Percentiles rank a stretch among this genome's conserved stretches.
phyloP scores from a whole-genome alignment of 2,329 filamentous ascomycete genomes.

The Trichothecium sympodiale region DNA sequence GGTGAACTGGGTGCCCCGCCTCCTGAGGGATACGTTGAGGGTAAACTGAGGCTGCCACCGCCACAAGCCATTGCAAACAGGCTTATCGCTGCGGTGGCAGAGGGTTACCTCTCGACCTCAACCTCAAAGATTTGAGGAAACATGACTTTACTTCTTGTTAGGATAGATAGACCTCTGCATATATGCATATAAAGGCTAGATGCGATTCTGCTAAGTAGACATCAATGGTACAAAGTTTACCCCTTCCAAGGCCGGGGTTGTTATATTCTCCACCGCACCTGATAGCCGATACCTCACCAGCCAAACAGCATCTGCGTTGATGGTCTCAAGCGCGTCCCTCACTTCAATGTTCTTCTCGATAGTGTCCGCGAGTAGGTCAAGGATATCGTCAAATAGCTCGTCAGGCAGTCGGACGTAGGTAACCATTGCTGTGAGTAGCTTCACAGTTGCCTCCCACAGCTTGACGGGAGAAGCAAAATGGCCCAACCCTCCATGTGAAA shows the following conservation, averaged over 20 bases:
- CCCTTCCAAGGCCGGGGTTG: conserved; percentile 31
- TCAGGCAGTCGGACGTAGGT: conserved; percentile 54
- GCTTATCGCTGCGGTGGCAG: conserved; percentile 67
- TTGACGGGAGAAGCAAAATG: conserved; percentile 50
- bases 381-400: conserved; percentile 58
- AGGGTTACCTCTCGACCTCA: conserved; percentile 52
- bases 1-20: conserved; percentile 55
- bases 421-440: conserved; percentile 49
- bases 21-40: conserved; percentile 60
- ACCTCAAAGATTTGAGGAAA: conserved; percentile 36
- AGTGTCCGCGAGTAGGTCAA: conserved; percentile 47
- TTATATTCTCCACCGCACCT: conserved; percentile 18
- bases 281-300: conserved; percentile 43
- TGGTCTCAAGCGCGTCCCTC: conserved; percentile 44
- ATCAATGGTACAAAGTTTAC: conserved; percentile 19
- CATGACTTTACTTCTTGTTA: too few relatives aligned
- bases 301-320: conserved; percentile 73
- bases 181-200: neutral
- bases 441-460: conserved; percentile 52
- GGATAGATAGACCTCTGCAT: neutral
- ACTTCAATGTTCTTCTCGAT: conserved; percentile 35
- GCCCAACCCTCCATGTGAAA: conserved; percentile 30
- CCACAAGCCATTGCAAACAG: conserved; percentile 87
- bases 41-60: conserved; percentile 69
- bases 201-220: neutral